These are phyloP conservation scores for Rubroboletus pulcherrimus DNA, from an alignment of 768 basidiomycete genomes.

Conservation along the genomic window DNA sequence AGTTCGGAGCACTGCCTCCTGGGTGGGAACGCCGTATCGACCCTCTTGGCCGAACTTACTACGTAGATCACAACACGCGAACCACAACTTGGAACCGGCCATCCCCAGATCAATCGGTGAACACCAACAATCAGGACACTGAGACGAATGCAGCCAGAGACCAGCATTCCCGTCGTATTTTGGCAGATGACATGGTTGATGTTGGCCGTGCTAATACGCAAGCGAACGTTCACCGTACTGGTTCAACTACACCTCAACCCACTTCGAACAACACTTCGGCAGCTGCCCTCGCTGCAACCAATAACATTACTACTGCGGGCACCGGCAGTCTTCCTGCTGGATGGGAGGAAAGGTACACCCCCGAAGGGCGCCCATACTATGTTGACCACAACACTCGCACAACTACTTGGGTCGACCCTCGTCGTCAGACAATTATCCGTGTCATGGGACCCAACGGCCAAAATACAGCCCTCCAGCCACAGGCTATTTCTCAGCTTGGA, in stretches of 20 bases:
- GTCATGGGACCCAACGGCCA: conserved; percentile 95
- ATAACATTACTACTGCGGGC: conserved; percentile 62
- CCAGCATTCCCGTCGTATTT: conserved; percentile 78
- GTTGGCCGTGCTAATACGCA: conserved; percentile 46
- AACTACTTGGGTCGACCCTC: conserved; percentile 99
- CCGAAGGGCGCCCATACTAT: conserved; percentile 97
- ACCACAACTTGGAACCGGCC: conserved; percentile 98
- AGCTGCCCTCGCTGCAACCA: conserved; percentile 49
- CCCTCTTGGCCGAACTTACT: conserved; percentile 93
- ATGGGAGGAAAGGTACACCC: conserved; percentile 99
- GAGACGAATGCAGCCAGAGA: conserved; percentile 85
- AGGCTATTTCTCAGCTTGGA: conserved; percentile 94
- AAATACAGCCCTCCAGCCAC: conserved; percentile 83
- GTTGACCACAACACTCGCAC: conserved; percentile 99
- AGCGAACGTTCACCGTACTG: conserved; percentile 40
- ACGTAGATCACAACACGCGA: conserved; percentile 97
- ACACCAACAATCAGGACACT: conserved; percentile 63
- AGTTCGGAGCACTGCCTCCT: conserved; percentile 82
- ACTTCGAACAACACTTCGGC: conserved; percentile 34
- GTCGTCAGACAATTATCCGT: conserved; percentile 93
- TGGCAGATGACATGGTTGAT: conserved; percentile 85
- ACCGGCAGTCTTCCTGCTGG: conserved; percentile 89
- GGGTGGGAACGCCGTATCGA: conserved; percentile 99
- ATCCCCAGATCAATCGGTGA: conserved; percentile 69
- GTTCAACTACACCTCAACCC: conserved; percentile 31